A percentile compares a stretch with the other conserved stretches of the same genome.
Conservation (phyloP, 2,329 filamentous ascomycete genomes). For the Alternaria sp. region DNA sequence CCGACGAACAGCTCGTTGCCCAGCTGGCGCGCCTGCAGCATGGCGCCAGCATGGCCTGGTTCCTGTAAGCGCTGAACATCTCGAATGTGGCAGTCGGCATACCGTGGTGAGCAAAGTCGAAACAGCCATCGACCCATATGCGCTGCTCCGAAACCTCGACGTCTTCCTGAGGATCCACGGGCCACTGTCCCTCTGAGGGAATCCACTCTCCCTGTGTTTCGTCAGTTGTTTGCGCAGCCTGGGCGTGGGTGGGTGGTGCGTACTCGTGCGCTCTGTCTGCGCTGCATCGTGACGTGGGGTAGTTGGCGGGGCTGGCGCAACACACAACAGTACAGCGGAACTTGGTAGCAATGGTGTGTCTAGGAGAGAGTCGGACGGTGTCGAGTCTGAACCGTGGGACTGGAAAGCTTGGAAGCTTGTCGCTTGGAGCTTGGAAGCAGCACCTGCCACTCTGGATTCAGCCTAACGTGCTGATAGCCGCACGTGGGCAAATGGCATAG, state of each 20-base stretch:
- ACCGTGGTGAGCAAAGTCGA: conserved; percentile 99
- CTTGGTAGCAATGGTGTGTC: neutral
- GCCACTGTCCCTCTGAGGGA: conserved; percentile 64
- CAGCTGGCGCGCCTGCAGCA: conserved; percentile 92
- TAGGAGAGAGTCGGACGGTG: neutral
- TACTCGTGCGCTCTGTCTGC: conserved; percentile 48
- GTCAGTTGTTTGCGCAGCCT: neutral
- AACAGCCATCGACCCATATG: conserved; percentile 98
- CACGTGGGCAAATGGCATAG: neutral
- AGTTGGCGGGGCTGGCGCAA: conserved; percentile 1
- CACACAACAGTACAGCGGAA: neutral
- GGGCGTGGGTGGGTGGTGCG: neutral
- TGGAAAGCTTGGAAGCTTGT: neutral
- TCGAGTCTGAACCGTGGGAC: neutral
- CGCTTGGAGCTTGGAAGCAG: neutral
- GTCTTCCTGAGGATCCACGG: conserved; percentile 69
- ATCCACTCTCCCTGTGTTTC: conserved; percentile 48
- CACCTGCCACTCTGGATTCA: neutral
- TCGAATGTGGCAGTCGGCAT: conserved; percentile 10
- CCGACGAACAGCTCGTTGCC: conserved; percentile 89
- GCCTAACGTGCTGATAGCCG: neutral
- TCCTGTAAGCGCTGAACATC: conserved; percentile 19
- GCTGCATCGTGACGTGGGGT: conserved; percentile 32
- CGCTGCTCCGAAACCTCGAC: conserved; percentile 68
- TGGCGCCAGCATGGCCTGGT: conserved; percentile 90